Percentiles rank a stretch among this genome's conserved stretches.
Conservation (phyloP, 441 rosid genomes). For the Erysimum cheiri region DNA sequence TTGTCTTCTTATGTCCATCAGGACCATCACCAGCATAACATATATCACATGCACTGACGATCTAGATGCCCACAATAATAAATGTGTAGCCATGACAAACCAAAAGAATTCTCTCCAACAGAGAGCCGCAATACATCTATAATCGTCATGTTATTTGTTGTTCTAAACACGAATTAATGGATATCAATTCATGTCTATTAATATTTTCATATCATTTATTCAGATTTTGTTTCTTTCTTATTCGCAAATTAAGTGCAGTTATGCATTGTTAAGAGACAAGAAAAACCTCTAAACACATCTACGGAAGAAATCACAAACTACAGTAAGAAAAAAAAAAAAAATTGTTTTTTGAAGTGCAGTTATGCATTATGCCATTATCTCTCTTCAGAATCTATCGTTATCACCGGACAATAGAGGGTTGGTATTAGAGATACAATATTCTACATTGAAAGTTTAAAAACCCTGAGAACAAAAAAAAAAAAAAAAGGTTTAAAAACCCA, state of each 20-base stretch:
- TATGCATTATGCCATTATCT: background rate
- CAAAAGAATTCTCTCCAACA: background rate
- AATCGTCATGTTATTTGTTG: background rate
- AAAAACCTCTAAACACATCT: no score
- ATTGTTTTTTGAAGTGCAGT: no score
- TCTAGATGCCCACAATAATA: background rate
- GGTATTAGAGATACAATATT: background rate
- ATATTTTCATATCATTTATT: background rate
- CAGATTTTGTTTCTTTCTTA: background rate
- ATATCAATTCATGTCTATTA: background rate
- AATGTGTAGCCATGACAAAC: background rate
- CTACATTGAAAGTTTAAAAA: no score
- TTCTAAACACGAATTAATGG: background rate
- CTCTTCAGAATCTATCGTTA: background rate
- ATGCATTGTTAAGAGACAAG: background rate
- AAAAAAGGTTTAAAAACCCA: background rate
- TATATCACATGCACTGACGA: background rate
- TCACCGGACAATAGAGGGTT: background rate
- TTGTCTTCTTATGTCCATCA: background rate
- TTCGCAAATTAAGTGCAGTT: background rate
- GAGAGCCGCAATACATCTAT: background rate
- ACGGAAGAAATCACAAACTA: no score
- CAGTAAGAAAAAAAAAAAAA: no score
- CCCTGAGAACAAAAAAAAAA: no score
- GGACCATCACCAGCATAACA: background rate